Evolutionary conservation across 2,329 filamentous ascomycete genomes (phyloP).

Genomic region (Onygenales sp.): DNA sequence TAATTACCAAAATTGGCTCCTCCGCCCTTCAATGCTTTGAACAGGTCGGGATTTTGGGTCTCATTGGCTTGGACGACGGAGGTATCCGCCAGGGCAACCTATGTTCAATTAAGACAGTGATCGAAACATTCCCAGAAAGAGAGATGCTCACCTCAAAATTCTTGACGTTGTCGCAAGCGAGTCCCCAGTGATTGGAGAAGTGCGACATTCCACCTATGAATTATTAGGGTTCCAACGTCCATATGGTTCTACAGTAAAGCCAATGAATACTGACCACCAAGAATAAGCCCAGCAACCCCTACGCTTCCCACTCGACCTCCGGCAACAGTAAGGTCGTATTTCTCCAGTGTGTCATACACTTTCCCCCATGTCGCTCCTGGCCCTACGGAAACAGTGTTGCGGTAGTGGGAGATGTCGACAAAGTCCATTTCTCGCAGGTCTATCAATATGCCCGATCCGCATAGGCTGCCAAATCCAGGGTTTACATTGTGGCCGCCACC

Average conservation of each 20-base stretch:
- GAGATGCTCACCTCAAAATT: neutral
- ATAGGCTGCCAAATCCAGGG: neutral
- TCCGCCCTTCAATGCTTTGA: constrained; percentile 38
- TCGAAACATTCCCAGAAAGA: neutral
- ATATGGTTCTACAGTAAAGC: neutral
- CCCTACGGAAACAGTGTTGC: neutral
- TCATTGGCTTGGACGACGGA: constrained; percentile 28
- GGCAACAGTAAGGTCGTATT: constrained; percentile 7
- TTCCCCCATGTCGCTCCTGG: neutral
- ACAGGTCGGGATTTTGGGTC: constrained; percentile 38
- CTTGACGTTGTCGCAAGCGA: neutral
- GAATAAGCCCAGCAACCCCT: constrained; percentile 13
- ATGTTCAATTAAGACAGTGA: neutral
- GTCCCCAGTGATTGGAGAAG: neutral
- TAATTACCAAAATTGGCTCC: constrained; percentile 26
- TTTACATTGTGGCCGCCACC: neutral
- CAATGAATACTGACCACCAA: neutral
- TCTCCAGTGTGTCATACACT: constrained; percentile 1
- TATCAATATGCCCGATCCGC: neutral
- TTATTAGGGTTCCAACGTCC: neutral
- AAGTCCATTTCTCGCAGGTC: neutral
- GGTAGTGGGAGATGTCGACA: neutral
- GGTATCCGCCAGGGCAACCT: constrained; percentile 30
- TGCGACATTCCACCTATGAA: neutral
- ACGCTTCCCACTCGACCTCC: constrained; percentile 13